Percentiles rank a stretch among this genome's conserved stretches.
Evolutionary conservation across 1,284 basidiomycete genomes (phyloP).

Genomic region (Ganoderma resinaceum): DNA sequence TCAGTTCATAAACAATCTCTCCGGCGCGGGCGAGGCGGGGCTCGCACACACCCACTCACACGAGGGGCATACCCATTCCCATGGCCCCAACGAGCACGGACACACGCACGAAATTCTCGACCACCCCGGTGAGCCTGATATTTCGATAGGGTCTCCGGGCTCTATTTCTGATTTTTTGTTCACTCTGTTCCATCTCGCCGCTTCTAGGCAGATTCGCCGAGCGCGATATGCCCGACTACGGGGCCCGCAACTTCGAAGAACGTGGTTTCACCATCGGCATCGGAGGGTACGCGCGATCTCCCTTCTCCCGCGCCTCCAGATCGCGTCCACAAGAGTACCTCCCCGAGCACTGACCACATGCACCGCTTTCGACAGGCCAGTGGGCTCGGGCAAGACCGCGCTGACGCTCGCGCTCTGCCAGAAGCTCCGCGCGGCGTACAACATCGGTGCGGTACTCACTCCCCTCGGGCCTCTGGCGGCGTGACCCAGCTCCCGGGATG

Average conservation of each 20-base stretch:
- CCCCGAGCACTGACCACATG: neutral
- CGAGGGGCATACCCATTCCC: slow-evolving; percentile 48
- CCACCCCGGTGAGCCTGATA: slow-evolving; percentile 72
- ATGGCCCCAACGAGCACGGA: slow-evolving; percentile 76
- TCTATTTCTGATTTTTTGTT: neutral
- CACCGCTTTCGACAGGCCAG: slow-evolving; percentile 65
- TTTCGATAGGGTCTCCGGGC: slow-evolving; percentile 7
- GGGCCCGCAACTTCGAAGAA: slow-evolving; percentile 87
- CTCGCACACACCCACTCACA: slow-evolving; percentile 46
- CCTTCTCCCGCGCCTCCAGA: neutral
- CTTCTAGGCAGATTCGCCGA: slow-evolving; percentile 87
- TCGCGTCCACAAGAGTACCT: neutral
- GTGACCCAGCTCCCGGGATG: neutral
- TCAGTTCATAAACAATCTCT: slow-evolving; percentile 75
- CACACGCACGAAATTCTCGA: slow-evolving; percentile 93
- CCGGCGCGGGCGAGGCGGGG: slow-evolving; percentile 40
- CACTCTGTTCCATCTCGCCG: neutral
- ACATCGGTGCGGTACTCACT: slow-evolving; percentile 74
- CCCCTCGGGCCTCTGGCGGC: neutral
- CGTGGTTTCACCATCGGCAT: slow-evolving; percentile 97
- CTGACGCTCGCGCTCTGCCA: slow-evolving; percentile 93
- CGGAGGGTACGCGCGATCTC: slow-evolving; percentile 73
- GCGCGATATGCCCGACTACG: slow-evolving; percentile 91
- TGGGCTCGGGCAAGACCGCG: slow-evolving; percentile 98
- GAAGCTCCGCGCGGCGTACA: slow-evolving; percentile 82